phyloP scores from a whole-genome alignment of 2,329 filamentous ascomycete species.

The Aspergillus tubingensis region DNA sequence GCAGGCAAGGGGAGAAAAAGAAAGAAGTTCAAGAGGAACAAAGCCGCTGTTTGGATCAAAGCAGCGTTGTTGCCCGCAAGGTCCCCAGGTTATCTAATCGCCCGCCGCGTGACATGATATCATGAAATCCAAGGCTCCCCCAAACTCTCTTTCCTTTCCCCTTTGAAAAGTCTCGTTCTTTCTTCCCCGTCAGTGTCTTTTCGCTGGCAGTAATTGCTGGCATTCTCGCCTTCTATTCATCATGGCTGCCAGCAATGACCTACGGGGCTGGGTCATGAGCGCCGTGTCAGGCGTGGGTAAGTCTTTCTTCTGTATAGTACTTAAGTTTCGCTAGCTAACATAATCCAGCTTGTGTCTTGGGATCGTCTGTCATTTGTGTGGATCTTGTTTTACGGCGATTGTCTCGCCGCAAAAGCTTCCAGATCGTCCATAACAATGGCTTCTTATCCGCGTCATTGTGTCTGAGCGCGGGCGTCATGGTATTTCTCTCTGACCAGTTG shows the following conservation, averaged over 20 bases:
- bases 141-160: neutral
- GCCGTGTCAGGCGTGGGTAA: slow-evolving; percentile 76
- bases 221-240: slow-evolving; percentile 7
- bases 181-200: neutral
- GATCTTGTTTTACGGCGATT: slow-evolving; percentile 74
- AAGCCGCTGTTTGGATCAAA: neutral
- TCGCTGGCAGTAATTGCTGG: neutral
- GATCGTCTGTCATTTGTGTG: slow-evolving; percentile 82
- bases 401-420: slow-evolving; percentile 74
- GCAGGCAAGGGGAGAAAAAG: neutral
- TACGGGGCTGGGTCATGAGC: slow-evolving; percentile 89
- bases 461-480: slow-evolving; percentile 95
- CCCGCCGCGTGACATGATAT: slow-evolving; percentile 8
- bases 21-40: neutral
- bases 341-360: slow-evolving; percentile 59
- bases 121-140: neutral
- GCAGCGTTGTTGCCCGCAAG: neutral
- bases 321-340: slow-evolving; percentile 13
- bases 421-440: slow-evolving; percentile 82
- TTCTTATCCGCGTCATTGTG: slow-evolving; percentile 89
- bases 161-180: neutral
- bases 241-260: slow-evolving; percentile 71
- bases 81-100: slow-evolving; percentile 10
- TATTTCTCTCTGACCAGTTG: slow-evolving; percentile 40
- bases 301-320: slow-evolving; percentile 17